Evolutionary conservation across 2,329 filamentous ascomycete genomes (phyloP), one percentile per base, ranked within the genome.

Genomic region (Cryphonectria parasitica): DNA sequence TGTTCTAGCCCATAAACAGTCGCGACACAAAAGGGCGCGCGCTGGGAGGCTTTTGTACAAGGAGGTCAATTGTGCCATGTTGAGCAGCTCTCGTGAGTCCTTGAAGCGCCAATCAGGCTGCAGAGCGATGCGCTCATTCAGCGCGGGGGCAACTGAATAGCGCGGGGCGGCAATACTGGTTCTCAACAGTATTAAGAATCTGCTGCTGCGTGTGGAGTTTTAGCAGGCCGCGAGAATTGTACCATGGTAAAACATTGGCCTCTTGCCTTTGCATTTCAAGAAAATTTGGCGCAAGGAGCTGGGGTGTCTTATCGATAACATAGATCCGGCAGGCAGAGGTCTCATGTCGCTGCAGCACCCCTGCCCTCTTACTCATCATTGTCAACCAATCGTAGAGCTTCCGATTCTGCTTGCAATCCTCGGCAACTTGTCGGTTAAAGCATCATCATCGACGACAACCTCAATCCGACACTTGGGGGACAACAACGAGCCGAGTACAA

Each of bases 401-500:
- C 75, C 78, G 83, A 82, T 86, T 83, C 78, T 80, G 78, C 43
- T 63, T 70, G 66, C 61, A 82, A 43, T 82, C 83, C 85, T 87
- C 85, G 85, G 85, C 83, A 86, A 86, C 62, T 61, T 61, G 69
- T 72, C 71, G 71, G 71, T 66, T 69, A 71, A 60, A 64, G 64
- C 56, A 54, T 22, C 62, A 70, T 62, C 45, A 56, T 61, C 68
- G 36, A 61, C 64, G 43, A 54, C 64, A 45, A 62, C 56, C 28
- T 54, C 41, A 41, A 49, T 54, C 63, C 41, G 49, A 56, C 25
- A 41, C n/a, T 25, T 13, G 36, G 25, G 56, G 41, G 25, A 49
- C 19, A 54, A 31, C 22, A 56, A 22, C 22, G 31, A 67, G 6
- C n/a, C 36, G 15, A 65, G 25, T 15, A 22, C 43, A 61, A 15